Base-by-base conservation (phyloP, 768 basidiomycete species). In the Suillus brevipes region DNA sequence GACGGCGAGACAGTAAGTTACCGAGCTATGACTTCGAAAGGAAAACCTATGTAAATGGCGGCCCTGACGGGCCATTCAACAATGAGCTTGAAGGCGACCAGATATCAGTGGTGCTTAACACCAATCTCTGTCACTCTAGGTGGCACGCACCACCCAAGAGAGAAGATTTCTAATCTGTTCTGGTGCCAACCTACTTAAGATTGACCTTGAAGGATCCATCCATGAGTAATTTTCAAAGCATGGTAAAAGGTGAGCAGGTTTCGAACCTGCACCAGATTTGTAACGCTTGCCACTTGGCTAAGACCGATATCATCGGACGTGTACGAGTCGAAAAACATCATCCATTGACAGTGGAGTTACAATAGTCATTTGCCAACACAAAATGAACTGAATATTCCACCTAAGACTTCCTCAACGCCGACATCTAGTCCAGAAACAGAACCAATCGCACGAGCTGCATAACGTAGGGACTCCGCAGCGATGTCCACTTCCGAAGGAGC, bases 391-490 rank as follows among this genome's bases (percentile, higher is more conserved):
- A 97, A 97, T 31, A 97, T 84, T 23, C 85, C 85, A 64, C 94
- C 93, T 25, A 97, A 75, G 9, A 96, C 81, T 65, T 96, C 93
- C 70, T 97, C 95, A 14, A 89, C 86, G 55, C 89, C 89, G 63
- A 97, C 89, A 43, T 69, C 67, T 9, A 83, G 72, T 5, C 95
- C 94, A 2, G 90, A 88, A n/a, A 96, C 87, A 64, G 87, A 86
- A 1, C 92, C 94, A n/a, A 97, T 84, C 5, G 92, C 89, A 65
- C 85, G 84, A 0, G 90, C 88, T 2, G 94, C 95, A 72, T 95
- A 94, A 31, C 95, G 87, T 31, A 97, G 81, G 72, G 95, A 93
- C 74, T 97, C 95, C 0, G 94, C 94, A 6, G 86, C 93, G 13
- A 92, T 73, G 7, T 95, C 93, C 5, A 95, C 78, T 66, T 95